Evolutionary conservation across 176 grass and related monocot genomes (phyloP).

Genomic region (Dactylis glomerata): DNA sequence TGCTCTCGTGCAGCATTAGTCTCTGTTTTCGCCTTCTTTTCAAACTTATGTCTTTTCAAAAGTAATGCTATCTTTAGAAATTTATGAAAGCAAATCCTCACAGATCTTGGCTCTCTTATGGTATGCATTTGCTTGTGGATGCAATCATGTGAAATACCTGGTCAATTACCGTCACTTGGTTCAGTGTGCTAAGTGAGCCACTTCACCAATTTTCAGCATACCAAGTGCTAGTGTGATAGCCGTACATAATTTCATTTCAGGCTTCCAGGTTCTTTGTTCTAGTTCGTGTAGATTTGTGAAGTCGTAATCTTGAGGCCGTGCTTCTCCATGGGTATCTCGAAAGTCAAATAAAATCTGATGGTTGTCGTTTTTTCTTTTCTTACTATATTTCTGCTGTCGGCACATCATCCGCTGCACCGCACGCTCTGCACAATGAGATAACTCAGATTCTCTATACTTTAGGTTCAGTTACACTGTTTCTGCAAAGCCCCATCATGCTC

Average conservation of each 20-base stretch:
- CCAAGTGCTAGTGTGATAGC: neutral
- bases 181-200: neutral
- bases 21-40: neutral
- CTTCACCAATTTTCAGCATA: constrained; percentile 7
- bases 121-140: constrained; percentile 24
- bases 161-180: constrained; percentile 3
- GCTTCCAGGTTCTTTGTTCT: neutral
- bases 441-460: neutral
- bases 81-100: constrained; percentile 8
- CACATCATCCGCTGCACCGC: neutral
- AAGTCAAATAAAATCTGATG: neutral
- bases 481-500: neutral
- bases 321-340: neutral
- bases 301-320: neutral
- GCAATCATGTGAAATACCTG: constrained; percentile 18
- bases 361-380: neutral
- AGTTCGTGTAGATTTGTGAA: neutral
- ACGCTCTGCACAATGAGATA: neutral
- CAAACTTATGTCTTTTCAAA: neutral
- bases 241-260: neutral
- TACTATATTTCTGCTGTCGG: constrained; percentile 3
- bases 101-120: neutral
- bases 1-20: neutral
- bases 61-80: constrained; percentile 16
- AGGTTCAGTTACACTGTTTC: neutral